Evolutionary conservation across 2,329 filamentous ascomycete genomes (phyloP).

Genomic region (Paraphaeosphaeria minitans): DNA sequence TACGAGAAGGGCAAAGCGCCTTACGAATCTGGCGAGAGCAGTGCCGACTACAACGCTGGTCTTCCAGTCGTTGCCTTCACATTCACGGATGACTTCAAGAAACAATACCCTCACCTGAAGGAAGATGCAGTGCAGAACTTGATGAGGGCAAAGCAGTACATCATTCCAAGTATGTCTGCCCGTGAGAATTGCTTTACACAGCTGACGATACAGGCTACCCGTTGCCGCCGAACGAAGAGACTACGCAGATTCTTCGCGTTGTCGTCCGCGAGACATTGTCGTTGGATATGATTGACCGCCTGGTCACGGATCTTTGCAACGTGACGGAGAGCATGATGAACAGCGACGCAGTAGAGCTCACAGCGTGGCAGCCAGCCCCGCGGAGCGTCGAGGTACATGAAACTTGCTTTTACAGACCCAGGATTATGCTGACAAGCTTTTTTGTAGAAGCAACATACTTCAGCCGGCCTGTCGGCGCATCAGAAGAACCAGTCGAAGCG

Average conservation of each 20-base stretch:
- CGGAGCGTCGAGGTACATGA: constrained; percentile 43
- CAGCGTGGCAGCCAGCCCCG: constrained; percentile 52
- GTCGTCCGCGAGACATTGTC: constrained; percentile 71
- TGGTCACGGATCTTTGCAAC: constrained; percentile 64
- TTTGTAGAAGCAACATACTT: constrained; percentile 45
- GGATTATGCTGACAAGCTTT: background rate
- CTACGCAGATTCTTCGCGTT: constrained; percentile 69
- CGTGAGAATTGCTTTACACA: background rate
- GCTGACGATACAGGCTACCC: constrained; percentile 60
- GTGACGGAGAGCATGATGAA: constrained; percentile 67
- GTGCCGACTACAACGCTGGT: constrained; percentile 66
- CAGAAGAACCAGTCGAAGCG: constrained; percentile 52
- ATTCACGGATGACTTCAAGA: constrained; percentile 65
- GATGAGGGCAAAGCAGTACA: constrained; percentile 70
- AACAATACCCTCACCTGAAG: constrained; percentile 65
- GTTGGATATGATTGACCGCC: constrained; percentile 68
- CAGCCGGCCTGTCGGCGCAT: constrained; percentile 43
- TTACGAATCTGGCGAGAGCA: constrained; percentile 55
- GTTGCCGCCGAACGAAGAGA: constrained; percentile 65
- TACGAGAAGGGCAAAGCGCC: constrained; percentile 51
- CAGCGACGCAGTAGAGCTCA: constrained; percentile 58
- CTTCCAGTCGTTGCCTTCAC: constrained; percentile 72
- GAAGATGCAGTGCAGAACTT: constrained; percentile 68
- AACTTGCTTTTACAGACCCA: background rate
- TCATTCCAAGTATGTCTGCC: constrained; percentile 64